Base-by-base conservation (phyloP, 2,329 filamentous ascomycete genomes). In the Xylariales sp. region DNA sequence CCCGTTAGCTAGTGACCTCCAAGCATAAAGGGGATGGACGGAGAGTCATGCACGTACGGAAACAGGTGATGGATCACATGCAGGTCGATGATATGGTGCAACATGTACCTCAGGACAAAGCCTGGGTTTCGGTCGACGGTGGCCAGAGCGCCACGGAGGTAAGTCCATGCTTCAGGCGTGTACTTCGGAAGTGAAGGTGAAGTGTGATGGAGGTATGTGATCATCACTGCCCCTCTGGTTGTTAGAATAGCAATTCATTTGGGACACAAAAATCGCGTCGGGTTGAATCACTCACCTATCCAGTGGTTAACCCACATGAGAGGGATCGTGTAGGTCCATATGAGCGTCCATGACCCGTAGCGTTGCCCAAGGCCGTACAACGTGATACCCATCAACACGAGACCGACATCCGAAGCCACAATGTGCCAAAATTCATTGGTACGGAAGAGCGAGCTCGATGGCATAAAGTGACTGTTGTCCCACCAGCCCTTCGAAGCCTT, bases 201-300 rank as follows among this genome's bases (percentile, higher is more conserved):
- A 38, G 78, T 83, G 68, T 87, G 83, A 59, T 87, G 83, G 14
- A 86, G 78, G 59, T 83, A 86, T 30, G 83, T 86, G 53, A 86
- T 85, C 46, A 80, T 79, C n/a, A 86, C 80, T 78, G 23, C 42
- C 16, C 33, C 16, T 20, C 17, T 15, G 47, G 42, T 45, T 51
- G 35, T 35, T n/a, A 36, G 29, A 24, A 23, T 33, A 25, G 19
- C 11, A n/a, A 27, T 28, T 17, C n/a, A 12, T 18, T 14, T 15
- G 14, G n/a, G 28, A 15, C 21, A 38, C 29, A 28, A 27, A 12
- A 16, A 20, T n/a, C n/a, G n/a, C n/a, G n/a, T n/a, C n/a, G n/a
- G n/a, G n/a, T n/a, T n/a, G n/a, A 19, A n/a, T 29, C 29, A 62
- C 69, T 51, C 62, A 76, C 74, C 71, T 37, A 85, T 70, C 79